Percentiles rank a stretch among this genome's conserved stretches.
Conservation (phyloP, 805 yeast genomes). For the Blastobotrys mokoenaii region DNA sequence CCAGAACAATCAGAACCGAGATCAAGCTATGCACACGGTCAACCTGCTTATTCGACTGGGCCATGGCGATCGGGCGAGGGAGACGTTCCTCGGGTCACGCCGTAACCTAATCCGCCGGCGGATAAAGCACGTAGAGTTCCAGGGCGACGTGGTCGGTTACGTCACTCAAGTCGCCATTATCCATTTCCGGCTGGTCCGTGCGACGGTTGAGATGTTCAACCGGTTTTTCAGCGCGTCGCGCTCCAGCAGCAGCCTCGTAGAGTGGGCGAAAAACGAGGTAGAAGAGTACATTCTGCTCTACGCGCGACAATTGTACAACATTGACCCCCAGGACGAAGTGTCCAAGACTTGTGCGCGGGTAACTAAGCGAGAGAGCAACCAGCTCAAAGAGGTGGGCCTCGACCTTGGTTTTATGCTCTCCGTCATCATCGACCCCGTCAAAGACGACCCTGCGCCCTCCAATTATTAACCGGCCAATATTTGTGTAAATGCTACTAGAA, state of each 20-base stretch:
- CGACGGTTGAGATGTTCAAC: conserved; percentile 45
- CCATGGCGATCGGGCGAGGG: conserved; percentile 40
- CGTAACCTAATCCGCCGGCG: conserved; percentile 39
- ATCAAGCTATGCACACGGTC: conserved; percentile 19
- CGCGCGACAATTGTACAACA: conserved; percentile 59
- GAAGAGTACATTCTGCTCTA: conserved; percentile 50
- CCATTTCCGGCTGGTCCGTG: conserved; percentile 50
- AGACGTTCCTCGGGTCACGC: conserved; percentile 41
- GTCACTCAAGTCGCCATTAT: conserved; percentile 55
- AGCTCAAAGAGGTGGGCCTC: conserved; percentile 57
- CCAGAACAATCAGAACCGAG: conserved; percentile 24
- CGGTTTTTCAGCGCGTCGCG: conserved; percentile 37
- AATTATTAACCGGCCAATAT: background rate
- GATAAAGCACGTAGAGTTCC: conserved; percentile 41
- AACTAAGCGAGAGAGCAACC: conserved; percentile 49
- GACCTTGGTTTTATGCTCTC: conserved; percentile 66
- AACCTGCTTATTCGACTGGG: conserved; percentile 35
- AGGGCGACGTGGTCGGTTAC: conserved; percentile 47
- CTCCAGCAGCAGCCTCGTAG: conserved; percentile 54
- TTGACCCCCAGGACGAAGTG: conserved; percentile 42
- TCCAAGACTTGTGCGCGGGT: conserved; percentile 49
- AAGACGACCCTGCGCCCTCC: background rate
- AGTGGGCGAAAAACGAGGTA: conserved; percentile 66
- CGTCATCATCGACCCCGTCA: conserved; percentile 22
- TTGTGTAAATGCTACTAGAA: background rate